Base-by-base conservation (phyloP, 2,329 filamentous ascomycete species). In the Botrytis galanthina region DNA sequence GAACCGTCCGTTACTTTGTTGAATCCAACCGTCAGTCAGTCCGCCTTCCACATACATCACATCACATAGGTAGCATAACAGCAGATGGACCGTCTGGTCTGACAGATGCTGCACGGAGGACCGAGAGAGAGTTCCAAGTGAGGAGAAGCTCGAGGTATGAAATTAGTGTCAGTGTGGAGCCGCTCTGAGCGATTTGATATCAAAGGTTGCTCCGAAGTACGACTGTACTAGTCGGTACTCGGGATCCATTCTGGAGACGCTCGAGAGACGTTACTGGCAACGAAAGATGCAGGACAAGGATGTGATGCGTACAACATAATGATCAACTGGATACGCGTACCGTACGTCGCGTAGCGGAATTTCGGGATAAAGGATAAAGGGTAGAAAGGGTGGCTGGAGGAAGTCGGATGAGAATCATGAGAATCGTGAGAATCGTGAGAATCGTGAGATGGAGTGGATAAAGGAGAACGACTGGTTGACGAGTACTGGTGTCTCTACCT, bases 321-420 rank as follows among this genome's bases (percentile, higher is more conserved):
- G 51, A 57, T 57, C 51, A 57, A 29, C 51, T 57, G 51, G 26
- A 54, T 29, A 32, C 51, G 29, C n/a, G 14, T 37, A n/a, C 32
- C 9, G 29, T n/a, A n/a, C 9, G 29, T n/a, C 20, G 16, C 5
- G 46, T 29, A 29, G 48, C 64, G 64, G 64, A 39, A 39, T 29
- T 18, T 68, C 46, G 64, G 64, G 46, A 54, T n/a, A 67, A 42
- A 67, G 64, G 48, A 14, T 39, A 67, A 42, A 67, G 64, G 48
- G 7, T 39, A 67, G 64, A 51, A 20, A 46, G n/a, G 26, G 16
- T 22, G n/a, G 64, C 26, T 66, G 63, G 46, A 59, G n/a, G 54
- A 22, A 54, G 51, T 29, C 14, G 6, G 51, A 57, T 57, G 51
- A 46, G 44, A 46, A 22, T 46, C 7, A 48, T 48, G 44, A 29